Percentiles rank a stretch among this genome's conserved stretches.
Conservation (phyloP, 805 yeast genomes). For the Starmerella scarabaei region DNA sequence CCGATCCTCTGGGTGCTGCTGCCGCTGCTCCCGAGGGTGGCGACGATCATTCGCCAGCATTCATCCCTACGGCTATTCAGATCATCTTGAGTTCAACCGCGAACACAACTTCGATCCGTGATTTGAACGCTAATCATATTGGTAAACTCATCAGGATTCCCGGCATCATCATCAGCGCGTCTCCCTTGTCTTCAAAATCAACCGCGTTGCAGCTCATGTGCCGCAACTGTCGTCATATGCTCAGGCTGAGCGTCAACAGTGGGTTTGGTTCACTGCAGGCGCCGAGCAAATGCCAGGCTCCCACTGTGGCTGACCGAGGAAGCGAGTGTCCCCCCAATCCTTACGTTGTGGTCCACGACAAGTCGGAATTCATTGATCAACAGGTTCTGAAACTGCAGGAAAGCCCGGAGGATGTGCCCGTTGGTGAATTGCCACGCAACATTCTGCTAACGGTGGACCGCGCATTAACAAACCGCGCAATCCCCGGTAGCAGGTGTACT, state of each 20-base stretch:
- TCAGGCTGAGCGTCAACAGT: slow-evolving; percentile 44
- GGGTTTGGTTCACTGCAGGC: slow-evolving; percentile 60
- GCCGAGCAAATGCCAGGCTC: slow-evolving; percentile 55
- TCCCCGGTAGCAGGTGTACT: slow-evolving; percentile 92
- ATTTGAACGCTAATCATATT: slow-evolving; percentile 74
- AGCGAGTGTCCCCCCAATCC: slow-evolving; percentile 84
- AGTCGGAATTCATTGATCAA: slow-evolving; percentile 87
- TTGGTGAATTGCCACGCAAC: slow-evolving; percentile 97
- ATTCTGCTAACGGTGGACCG: slow-evolving; percentile 78
- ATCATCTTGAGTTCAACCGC: slow-evolving; percentile 63
- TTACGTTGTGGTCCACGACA: slow-evolving; percentile 83
- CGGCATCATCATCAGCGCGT: slow-evolving; percentile 86
- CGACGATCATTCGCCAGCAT: slow-evolving; percentile 35
- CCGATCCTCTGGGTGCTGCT: too few species aligned
- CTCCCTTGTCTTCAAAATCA: slow-evolving; percentile 79
- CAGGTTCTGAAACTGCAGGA: slow-evolving; percentile 90
- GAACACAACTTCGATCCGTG: slow-evolving; percentile 58
- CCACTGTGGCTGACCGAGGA: slow-evolving; percentile 33
- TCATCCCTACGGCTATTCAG: slow-evolving; percentile 65
- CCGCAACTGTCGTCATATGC: slow-evolving; percentile 72
- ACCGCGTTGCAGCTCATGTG: slow-evolving; percentile 75
- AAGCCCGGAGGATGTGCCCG: slow-evolving; percentile 97
- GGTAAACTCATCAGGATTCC: slow-evolving; percentile 81
- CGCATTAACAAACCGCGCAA: slow-evolving; percentile 73
- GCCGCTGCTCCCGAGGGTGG: neutral